These are phyloP conservation scores for Tetrapisispora fleetii DNA, from an alignment of 805 yeast genomes.

Conservation along the genomic window DNA sequence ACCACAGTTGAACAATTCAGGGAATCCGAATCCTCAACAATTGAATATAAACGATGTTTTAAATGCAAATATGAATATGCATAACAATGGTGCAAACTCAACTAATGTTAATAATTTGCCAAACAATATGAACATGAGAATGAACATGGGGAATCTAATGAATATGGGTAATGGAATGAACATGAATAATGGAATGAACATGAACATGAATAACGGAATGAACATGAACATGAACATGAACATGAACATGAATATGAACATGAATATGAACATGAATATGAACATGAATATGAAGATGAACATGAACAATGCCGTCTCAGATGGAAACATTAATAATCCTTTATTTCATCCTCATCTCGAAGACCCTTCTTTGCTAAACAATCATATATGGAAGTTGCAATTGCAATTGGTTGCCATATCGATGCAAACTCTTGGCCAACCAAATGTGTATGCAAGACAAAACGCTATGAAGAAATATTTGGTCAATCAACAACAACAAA, in stretches of 20 bases:
- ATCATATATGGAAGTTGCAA: constrained; percentile 31
- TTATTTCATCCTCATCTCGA: constrained; percentile 28
- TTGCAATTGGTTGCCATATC: constrained; percentile 27
- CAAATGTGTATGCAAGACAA: constrained; percentile 31
- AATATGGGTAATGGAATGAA: constrained; percentile 1
- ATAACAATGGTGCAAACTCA: background rate
- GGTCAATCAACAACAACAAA: constrained; percentile 15
- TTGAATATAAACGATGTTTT: background rate
- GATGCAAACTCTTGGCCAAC: constrained; percentile 27
- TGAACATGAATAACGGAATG: background rate
- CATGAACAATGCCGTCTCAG: constrained; percentile 1
- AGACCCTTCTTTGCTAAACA: constrained; percentile 24
- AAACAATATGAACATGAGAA: constrained; percentile 2
- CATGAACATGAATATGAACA: constrained; percentile 1
- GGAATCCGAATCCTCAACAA: constrained; percentile 1
- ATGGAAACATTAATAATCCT: constrained; percentile 25
- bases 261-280: constrained; percentile 2
- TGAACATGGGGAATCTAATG: constrained; percentile 4
- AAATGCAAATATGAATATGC: constrained; percentile 1
- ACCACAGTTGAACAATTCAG: constrained; percentile 10
- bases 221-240: background rate
- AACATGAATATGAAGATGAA: background rate
- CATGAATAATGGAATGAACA: background rate
- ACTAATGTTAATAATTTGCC: background rate
- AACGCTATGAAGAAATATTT: constrained; percentile 30